Evolutionary conservation across 2,329 filamentous ascomycete genomes (phyloP).

Genomic region (Colletotrichum sp.): DNA sequence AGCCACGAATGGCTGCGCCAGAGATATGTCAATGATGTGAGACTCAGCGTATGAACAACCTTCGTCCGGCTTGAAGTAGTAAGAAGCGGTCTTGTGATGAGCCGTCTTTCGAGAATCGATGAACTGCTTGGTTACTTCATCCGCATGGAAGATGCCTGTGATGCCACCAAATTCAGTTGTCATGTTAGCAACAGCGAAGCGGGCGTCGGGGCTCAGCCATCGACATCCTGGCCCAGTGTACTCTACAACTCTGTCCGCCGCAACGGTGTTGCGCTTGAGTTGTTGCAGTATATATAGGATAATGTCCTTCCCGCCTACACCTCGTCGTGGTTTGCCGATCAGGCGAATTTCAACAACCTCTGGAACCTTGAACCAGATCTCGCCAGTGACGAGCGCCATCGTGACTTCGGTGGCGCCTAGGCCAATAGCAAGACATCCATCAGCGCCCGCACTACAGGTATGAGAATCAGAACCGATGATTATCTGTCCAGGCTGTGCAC

Average conservation of each 20-base stretch:
- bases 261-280: conserved; percentile 43
- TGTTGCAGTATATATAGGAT: conserved; percentile 42
- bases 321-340: conserved; percentile 32
- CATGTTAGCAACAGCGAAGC: conserved; percentile 45
- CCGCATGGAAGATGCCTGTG: conserved; percentile 45
- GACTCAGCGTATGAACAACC: conserved; percentile 41
- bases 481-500: conserved; percentile 42
- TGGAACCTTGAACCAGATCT: conserved; percentile 45
- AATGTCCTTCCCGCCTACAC: conserved; percentile 43
- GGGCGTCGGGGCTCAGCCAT: conserved; percentile 38
- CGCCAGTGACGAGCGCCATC: conserved; percentile 39
- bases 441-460: conserved; percentile 40
- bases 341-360: conserved; percentile 38
- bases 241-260: conserved; percentile 42
- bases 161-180: conserved; percentile 46
- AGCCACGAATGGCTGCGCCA: conserved; percentile 42
- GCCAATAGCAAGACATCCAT: conserved; percentile 40
- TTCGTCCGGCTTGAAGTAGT: conserved; percentile 45
- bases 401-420: conserved; percentile 43
- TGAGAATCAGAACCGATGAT: conserved; percentile 43
- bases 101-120: conserved; percentile 36
- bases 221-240: conserved; percentile 37
- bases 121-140: conserved; percentile 39
- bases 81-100: conserved; percentile 33
- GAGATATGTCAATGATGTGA: conserved; percentile 40